phyloP scores from a whole-genome alignment of 495 filamentous ascomycete species.

The Aspergillus egyptiacus region DNA sequence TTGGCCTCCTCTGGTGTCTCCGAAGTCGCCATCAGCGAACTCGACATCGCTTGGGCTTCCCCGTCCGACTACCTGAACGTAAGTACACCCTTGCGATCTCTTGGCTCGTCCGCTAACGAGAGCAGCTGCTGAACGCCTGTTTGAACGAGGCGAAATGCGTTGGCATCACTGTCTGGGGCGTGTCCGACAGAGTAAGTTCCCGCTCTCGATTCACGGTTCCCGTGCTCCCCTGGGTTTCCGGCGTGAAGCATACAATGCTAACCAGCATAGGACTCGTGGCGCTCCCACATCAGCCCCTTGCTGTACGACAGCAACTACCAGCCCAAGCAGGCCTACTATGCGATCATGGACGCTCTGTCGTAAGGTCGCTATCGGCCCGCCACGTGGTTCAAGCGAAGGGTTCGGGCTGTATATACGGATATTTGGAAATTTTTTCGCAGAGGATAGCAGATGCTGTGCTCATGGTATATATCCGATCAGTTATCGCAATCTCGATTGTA shows the following conservation, averaged over 20 bases:
- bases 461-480: too few relatives aligned
- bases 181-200: conserved; percentile 54
- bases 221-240: too few relatives aligned
- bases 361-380: too few relatives aligned
- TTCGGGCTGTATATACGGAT: too few relatives aligned
- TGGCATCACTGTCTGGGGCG: conserved; percentile 73
- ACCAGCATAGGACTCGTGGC: conserved; percentile 52
- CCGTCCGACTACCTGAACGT: conserved; percentile 54
- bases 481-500: too few relatives aligned
- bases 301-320: conserved; percentile 59
- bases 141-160: conserved; percentile 59
- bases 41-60: conserved; percentile 57
- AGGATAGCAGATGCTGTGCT: too few relatives aligned
- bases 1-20: conserved; percentile 47
- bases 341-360: conserved; percentile 40
- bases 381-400: too few relatives aligned
- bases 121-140: conserved; percentile 56
- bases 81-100: background rate
- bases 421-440: too few relatives aligned
- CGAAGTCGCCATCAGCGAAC: conserved; percentile 59
- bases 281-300: conserved; percentile 50
- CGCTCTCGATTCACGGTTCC: too few relatives aligned
- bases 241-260: too few relatives aligned
- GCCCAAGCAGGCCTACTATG: conserved; percentile 60
- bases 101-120: conserved; percentile 2